These are phyloP conservation scores for Fistulina hepatica DNA, from an alignment of 1,284 basidiomycete genomes.

Conservation along the genomic window DNA sequence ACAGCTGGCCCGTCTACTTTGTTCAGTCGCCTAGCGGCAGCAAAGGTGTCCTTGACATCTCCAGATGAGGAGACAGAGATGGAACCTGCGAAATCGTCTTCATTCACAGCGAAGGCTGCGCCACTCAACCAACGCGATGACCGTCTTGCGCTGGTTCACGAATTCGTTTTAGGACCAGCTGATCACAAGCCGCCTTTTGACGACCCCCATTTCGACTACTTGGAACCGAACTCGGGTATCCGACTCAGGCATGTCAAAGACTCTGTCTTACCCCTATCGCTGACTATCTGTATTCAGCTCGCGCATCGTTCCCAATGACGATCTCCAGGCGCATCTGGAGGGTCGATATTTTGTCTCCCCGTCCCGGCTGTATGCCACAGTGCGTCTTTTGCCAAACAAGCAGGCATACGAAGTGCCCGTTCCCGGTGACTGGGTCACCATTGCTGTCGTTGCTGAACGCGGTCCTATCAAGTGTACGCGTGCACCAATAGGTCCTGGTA, in stretches of 20 bases:
- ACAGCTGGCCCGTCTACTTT: constrained; percentile 36
- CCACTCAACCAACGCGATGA: constrained; percentile 41
- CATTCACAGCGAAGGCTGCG: constrained; percentile 32
- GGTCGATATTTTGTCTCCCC: constrained; percentile 84
- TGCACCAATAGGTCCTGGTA: constrained; percentile 47
- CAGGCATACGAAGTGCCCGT: constrained; percentile 86
- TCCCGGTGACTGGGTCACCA: constrained; percentile 83
- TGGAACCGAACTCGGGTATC: constrained; percentile 87
- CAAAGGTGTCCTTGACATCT: too few relatives aligned
- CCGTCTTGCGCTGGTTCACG: constrained; percentile 60
- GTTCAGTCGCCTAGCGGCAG: constrained; percentile 33
- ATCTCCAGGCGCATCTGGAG: constrained; percentile 73
- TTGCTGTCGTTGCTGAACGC: constrained; percentile 82
- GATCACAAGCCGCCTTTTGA: constrained; percentile 54
- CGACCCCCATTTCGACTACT: constrained; percentile 61
- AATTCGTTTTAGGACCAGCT: constrained; percentile 64
- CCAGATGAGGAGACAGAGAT: constrained; percentile 15
- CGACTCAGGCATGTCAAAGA: constrained; percentile 68
- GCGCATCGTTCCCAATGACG: constrained; percentile 62
- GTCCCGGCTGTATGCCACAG: constrained; percentile 77
- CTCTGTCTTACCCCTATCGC: background rate
- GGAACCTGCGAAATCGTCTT: constrained; percentile 27
- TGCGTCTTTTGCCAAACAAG: constrained; percentile 67
- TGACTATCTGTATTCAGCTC: constrained; percentile 37
- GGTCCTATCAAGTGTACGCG: constrained; percentile 60